These are phyloP conservation scores for Aspergillus steynii DNA, from an alignment of 495 filamentous ascomycete species.

Conservation along the genomic window DNA sequence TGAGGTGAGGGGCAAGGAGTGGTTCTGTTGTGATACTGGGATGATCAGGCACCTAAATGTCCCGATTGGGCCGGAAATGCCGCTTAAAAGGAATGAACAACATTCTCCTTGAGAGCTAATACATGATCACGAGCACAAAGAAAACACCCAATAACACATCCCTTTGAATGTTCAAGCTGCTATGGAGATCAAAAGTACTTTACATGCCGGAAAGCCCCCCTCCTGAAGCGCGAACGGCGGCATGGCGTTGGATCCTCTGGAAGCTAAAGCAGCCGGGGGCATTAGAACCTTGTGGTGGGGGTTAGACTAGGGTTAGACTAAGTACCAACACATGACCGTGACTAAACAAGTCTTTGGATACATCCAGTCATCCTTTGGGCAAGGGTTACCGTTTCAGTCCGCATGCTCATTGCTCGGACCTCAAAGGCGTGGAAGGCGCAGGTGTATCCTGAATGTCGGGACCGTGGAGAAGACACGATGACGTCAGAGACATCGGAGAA, in stretches of 20 bases:
- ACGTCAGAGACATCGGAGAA: not conserved
- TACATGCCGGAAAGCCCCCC: too few species aligned
- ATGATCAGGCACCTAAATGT: not conserved
- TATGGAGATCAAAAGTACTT: too few species aligned
- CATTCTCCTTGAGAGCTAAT: too few species aligned
- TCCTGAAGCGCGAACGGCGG: not conserved
- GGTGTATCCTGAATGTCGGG: not conserved
- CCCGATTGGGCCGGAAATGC: not conserved
- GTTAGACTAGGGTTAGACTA: not conserved
- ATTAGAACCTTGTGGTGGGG: not conserved
- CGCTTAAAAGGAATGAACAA: not conserved
- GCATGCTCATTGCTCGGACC: not conserved
- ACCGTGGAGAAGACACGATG: not conserved
- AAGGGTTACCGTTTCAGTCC: not conserved
- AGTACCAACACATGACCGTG: not conserved
- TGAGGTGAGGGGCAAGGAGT: not conserved
- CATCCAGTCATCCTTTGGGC: not conserved
- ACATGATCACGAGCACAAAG: too few species aligned
- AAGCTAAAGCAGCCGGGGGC: too few species aligned
- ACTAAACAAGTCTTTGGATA: not conserved
- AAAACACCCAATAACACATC: too few species aligned
- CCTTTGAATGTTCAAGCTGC: too few species aligned
- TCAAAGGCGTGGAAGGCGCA: not conserved
- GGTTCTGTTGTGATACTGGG: not conserved
- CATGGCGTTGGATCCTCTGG: not conserved